Conservation (phyloP, 768 basidiomycete species). For the Hydnum rufescens region DNA sequence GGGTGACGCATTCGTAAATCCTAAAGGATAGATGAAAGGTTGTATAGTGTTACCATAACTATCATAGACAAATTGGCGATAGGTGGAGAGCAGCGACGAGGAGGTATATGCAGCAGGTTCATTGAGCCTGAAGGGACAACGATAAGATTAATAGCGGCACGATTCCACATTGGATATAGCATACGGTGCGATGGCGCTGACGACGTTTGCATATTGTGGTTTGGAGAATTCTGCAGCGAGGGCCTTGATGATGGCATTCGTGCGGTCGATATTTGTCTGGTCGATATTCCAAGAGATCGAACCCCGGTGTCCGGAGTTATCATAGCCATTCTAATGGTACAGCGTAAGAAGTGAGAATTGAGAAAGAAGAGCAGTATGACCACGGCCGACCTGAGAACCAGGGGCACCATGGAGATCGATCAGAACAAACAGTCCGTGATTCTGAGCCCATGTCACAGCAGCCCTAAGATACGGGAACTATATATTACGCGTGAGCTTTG, state of each 20-base stretch:
- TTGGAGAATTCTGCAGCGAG: constrained; percentile 36
- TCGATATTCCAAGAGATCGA: constrained; percentile 52
- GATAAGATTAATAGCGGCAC: neutral
- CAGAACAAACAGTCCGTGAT: constrained; percentile 76
- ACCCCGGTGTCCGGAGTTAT: constrained; percentile 57
- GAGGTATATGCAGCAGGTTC: constrained; percentile 48
- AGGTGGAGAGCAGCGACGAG: constrained; percentile 23
- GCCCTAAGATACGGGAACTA: constrained; percentile 2
- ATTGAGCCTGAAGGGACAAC: constrained; percentile 25
- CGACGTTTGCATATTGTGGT: constrained; percentile 11
- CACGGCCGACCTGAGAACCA: constrained; percentile 56
- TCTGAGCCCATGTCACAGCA: constrained; percentile 29
- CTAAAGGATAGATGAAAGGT: no score
- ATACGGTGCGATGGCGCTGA: constrained; percentile 36
- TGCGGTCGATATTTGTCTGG: constrained; percentile 44
- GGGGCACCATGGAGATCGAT: constrained; percentile 72
- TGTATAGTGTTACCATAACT: no score
- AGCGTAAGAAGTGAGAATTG: neutral
- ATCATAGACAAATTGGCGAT: constrained; percentile 42
- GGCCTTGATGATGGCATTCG: constrained; percentile 39
- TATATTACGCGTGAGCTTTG: neutral
- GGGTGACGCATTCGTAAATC: neutral
- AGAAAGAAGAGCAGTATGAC: no score
- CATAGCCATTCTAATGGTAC: constrained; percentile 34
- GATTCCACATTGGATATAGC: neutral